Evolutionary conservation across 2,329 filamentous ascomycete species (phyloP).

Genomic region (Pseudovirgaria hyperparasitica): DNA sequence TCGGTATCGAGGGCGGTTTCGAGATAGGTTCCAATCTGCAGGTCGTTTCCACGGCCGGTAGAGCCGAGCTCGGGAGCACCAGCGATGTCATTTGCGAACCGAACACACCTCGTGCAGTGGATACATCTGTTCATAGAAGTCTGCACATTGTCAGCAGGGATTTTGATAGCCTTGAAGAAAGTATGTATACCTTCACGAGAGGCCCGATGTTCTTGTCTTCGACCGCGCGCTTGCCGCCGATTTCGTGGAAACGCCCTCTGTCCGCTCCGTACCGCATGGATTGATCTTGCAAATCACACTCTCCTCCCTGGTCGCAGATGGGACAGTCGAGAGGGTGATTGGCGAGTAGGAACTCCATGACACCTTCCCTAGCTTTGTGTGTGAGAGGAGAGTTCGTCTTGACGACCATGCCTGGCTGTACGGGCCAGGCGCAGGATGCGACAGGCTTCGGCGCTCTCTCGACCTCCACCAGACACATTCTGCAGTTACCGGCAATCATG

Average conservation of each 20-base stretch:
- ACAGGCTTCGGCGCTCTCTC: slow-evolving; percentile 94
- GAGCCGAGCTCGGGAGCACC: slow-evolving; percentile 93
- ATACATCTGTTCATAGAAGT: slow-evolving; percentile 99
- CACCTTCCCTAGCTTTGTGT: slow-evolving; percentile 95
- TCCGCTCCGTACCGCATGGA: slow-evolving; percentile 98
- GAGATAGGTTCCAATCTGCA: slow-evolving; percentile 96
- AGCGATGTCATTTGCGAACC: slow-evolving; percentile 94
- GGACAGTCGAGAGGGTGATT: slow-evolving; percentile 96
- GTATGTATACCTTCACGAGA: slow-evolving; percentile 56
- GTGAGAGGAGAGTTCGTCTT: slow-evolving; percentile 94
- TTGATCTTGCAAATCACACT: slow-evolving; percentile 98
- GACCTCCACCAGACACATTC: slow-evolving; percentile 98
- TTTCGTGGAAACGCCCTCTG: slow-evolving; percentile 90
- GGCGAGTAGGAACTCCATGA: slow-evolving; percentile 96
- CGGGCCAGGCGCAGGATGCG: slow-evolving; percentile 96
- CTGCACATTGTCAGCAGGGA: slow-evolving; percentile 25
- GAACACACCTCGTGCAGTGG: slow-evolving; percentile 94
- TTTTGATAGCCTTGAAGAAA: not conserved
- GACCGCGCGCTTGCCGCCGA: slow-evolving; percentile 89
- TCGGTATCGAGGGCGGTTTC: slow-evolving; percentile 90
- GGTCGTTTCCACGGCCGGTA: slow-evolving; percentile 86
- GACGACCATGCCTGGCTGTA: slow-evolving; percentile 96
- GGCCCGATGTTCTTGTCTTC: slow-evolving; percentile 99
- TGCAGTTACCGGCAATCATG: slow-evolving; percentile 98
- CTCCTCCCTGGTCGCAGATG: slow-evolving; percentile 96